These are phyloP conservation scores for Diaporthe longicolla DNA, from an alignment of 2,329 filamentous ascomycete genomes.

Conservation along the genomic window DNA sequence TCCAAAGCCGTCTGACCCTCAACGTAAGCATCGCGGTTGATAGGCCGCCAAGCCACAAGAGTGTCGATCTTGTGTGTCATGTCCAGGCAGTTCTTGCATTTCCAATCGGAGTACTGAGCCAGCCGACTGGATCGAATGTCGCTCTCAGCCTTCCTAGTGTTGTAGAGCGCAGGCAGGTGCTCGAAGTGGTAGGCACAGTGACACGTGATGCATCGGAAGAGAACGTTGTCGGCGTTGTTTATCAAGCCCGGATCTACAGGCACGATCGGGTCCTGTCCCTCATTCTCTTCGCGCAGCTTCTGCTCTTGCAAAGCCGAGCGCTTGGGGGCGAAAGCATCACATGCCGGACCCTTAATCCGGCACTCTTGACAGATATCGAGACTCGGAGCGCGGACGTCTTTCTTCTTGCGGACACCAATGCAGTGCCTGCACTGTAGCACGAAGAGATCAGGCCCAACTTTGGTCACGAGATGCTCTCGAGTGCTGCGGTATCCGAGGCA, in stretches of 20 bases:
- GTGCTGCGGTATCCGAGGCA: slow-evolving; percentile 82
- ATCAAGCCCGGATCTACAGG: slow-evolving; percentile 73
- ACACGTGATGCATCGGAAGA: slow-evolving; percentile 87
- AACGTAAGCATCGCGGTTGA: slow-evolving; percentile 68
- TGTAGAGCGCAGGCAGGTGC: slow-evolving; percentile 75
- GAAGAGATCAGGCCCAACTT: slow-evolving; percentile 81
- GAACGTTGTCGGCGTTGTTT: slow-evolving; percentile 81
- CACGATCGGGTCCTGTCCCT: slow-evolving; percentile 82
- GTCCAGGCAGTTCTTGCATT: slow-evolving; percentile 82
- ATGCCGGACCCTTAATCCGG: slow-evolving; percentile 75
- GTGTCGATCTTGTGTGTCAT: slow-evolving; percentile 77
- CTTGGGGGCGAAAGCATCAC: slow-evolving; percentile 79
- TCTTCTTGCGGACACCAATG: slow-evolving; percentile 76
- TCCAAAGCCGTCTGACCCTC: slow-evolving; percentile 66
- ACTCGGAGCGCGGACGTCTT: slow-evolving; percentile 78
- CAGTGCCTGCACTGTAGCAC: slow-evolving; percentile 93
- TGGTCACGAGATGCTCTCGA: slow-evolving; percentile 92
- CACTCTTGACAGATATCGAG: slow-evolving; percentile 82
- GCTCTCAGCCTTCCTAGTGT: slow-evolving; percentile 55
- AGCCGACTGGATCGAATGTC: slow-evolving; percentile 73
- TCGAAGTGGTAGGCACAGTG: slow-evolving; percentile 86
- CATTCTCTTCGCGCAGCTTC: slow-evolving; percentile 83
- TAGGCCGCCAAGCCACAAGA: slow-evolving; percentile 91
- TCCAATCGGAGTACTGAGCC: slow-evolving; percentile 82
- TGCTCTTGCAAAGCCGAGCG: slow-evolving; percentile 87